Evolutionary conservation across 75 land plant genomes (phyloP), one percentile per base, ranked within the genome.

Genomic region (Gnetum montanum): DNA sequence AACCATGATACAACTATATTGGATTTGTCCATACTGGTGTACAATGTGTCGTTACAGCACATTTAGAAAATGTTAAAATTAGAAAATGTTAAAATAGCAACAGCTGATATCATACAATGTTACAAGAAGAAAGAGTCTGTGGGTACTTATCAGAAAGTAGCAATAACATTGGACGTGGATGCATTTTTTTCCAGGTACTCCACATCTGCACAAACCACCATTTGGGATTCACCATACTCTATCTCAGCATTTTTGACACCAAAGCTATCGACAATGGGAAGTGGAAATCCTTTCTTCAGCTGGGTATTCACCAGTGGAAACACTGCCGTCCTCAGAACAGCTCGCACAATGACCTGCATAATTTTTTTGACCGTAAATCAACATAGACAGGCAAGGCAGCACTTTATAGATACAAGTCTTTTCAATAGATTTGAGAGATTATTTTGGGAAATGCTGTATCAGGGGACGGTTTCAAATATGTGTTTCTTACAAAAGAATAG

Each of bases 221-320:
- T 46, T 34, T 51, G 65, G 6, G 79, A 76, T 28, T 66, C 61
- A n/a, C 46, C 59, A 46, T 60, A 72, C 4, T 23, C 19, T 3
- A 79, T 62, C 29, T 72, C 59, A 33, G 76, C 67, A 62, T 83
- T 54, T 54, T 79, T 56, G 20, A 84, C 71, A 22, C 44, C 63
- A 30, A 76, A 75, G 52, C 65, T 70, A 31, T 61, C 78, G 31
- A 83, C 59, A 25, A 79, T 61, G 3, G 87, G 91, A 65, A 86
- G 46, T 43, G 83, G 81, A 35, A 80, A 76, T 19, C 84, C 88
- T 46, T 64, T 73, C n/a, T 43, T 61, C 26, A 83, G 51, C 22
- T 54, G 64, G 41, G 41, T 6, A 50, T 86, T 86, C 15, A 70
- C 59, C 41, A 70, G 56, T 3, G 88, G 88, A 57, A 86, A 36